phyloP scores from a whole-genome alignment of 768 basidiomycete species.

The Royoungia palumana region DNA sequence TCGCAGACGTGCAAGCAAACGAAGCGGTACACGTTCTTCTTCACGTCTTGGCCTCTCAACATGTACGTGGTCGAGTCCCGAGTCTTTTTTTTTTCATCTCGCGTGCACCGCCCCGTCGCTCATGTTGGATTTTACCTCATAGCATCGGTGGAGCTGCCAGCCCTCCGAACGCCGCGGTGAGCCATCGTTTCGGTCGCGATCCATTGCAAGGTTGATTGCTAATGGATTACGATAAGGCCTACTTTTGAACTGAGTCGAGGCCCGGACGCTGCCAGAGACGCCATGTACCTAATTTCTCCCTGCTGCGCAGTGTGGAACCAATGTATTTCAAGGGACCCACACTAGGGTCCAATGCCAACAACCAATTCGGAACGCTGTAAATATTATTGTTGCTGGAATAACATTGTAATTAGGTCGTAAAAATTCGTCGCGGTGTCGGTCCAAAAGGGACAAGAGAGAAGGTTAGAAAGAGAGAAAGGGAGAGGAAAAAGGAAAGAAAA shows the following conservation, averaged over 20 bases:
- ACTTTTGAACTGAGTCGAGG: constrained; percentile 21
- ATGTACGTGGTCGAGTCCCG: constrained; percentile 43
- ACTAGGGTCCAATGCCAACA: neutral
- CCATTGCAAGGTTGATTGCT: neutral
- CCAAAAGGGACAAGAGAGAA: constrained; percentile 1
- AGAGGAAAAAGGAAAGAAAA: neutral
- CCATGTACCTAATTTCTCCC: neutral
- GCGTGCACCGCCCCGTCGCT: too few relatives aligned
- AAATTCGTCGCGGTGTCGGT: constrained; percentile 17
- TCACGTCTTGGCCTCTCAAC: constrained; percentile 71
- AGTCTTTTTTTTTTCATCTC: neutral
- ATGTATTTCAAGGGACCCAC: neutral
- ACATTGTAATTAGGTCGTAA: constrained; percentile 28
- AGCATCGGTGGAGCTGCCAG: constrained; percentile 66
- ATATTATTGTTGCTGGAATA: constrained; percentile 20
- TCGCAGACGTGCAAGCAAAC: constrained; percentile 54
- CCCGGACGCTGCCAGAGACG: neutral
- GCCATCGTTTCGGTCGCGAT: constrained; percentile 17
- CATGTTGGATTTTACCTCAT: neutral
- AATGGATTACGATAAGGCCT: constrained; percentile 17
- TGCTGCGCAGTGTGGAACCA: neutral
- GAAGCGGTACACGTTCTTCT: constrained; percentile 69
- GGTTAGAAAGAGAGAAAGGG: neutral
- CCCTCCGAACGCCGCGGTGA: constrained; percentile 68
- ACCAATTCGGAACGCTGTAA: neutral